These are phyloP conservation scores for Coemansia sp. DNA, from an alignment of 192 early-diverging fungal species.

Conservation along the genomic window DNA sequence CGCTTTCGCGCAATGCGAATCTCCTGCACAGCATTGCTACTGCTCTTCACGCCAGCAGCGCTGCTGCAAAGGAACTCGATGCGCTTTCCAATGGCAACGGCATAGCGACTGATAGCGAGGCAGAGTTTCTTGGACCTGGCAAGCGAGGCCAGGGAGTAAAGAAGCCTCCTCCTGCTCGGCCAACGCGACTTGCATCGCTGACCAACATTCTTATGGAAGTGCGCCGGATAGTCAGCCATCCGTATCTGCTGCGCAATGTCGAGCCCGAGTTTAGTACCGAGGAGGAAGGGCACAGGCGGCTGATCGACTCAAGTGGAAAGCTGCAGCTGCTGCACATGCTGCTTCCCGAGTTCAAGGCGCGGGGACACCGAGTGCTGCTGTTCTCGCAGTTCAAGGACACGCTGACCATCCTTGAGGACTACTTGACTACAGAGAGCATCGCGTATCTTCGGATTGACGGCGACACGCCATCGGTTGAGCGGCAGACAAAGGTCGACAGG, in stretches of 20 bases:
- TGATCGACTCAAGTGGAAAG: slow-evolving; percentile 90
- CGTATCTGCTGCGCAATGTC: slow-evolving; percentile 75
- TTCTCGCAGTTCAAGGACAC: slow-evolving; percentile 96
- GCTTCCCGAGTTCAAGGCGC: slow-evolving; percentile 77
- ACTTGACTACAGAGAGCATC: slow-evolving; percentile 72
- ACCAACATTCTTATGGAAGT: slow-evolving; percentile 94
- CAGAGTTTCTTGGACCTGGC: not conserved
- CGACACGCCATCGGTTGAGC: slow-evolving; percentile 67
- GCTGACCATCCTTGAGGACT: slow-evolving; percentile 90
- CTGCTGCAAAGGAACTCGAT: slow-evolving; percentile 33
- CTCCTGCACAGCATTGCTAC: slow-evolving; percentile 55
- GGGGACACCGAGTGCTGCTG: slow-evolving; percentile 90
- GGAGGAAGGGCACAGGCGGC: slow-evolving; percentile 73
- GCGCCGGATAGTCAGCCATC: slow-evolving; percentile 93
- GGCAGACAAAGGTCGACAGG: slow-evolving; percentile 86
- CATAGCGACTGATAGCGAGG: slow-evolving; percentile 21
- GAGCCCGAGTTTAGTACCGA: slow-evolving; percentile 56
- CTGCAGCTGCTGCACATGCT: slow-evolving; percentile 92
- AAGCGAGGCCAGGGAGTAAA: not conserved
- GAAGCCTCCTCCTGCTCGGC: not conserved
- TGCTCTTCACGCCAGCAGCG: slow-evolving; percentile 17
- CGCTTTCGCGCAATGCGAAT: slow-evolving; percentile 83
- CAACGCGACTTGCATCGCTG: slow-evolving; percentile 55
- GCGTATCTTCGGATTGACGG: slow-evolving; percentile 89
- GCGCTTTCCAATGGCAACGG: slow-evolving; percentile 22